Evolutionary conservation across 2,329 filamentous ascomycete genomes (phyloP).

Genomic region (Ramichloridium luteum): DNA sequence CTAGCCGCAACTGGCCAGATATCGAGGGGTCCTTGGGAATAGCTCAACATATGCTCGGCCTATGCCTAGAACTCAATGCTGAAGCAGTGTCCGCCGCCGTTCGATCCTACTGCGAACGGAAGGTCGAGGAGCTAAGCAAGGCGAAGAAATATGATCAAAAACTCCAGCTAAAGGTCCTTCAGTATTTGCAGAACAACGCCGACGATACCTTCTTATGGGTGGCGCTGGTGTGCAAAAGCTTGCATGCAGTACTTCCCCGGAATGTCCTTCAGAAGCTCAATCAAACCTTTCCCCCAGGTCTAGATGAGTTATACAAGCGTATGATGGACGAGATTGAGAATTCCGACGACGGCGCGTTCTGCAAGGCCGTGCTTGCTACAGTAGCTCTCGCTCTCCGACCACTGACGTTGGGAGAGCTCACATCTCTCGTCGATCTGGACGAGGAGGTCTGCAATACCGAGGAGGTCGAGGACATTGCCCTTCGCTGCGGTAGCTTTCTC

Average conservation of each 20-base stretch:
- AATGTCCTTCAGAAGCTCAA: neutral
- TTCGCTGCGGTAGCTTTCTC: slow-evolving; percentile 32
- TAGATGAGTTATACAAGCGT: neutral
- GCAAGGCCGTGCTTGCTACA: neutral
- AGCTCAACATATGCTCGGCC: neutral
- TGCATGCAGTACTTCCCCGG: neutral
- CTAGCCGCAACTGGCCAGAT: slow-evolving; percentile 9
- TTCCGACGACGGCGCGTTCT: neutral
- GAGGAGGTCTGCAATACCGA: slow-evolving; percentile 11
- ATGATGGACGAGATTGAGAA: neutral
- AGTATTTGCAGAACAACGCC: neutral
- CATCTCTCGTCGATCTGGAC: slow-evolving; percentile 16
- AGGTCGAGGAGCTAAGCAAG: neutral
- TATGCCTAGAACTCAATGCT: neutral
- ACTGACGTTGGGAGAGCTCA: neutral
- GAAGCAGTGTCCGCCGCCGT: neutral
- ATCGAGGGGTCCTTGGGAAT: slow-evolving; percentile 3
- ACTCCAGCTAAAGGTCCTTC: neutral
- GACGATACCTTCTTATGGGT: slow-evolving; percentile 1
- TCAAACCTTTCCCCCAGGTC: neutral
- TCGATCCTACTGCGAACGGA: neutral
- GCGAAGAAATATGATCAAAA: neutral
- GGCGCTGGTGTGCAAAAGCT: slow-evolving; percentile 1
- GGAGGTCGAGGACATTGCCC: slow-evolving; percentile 20
- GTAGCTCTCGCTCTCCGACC: neutral